Conservation (phyloP, 108 stramenopile genomes). For the Cyclotella atomus region DNA sequence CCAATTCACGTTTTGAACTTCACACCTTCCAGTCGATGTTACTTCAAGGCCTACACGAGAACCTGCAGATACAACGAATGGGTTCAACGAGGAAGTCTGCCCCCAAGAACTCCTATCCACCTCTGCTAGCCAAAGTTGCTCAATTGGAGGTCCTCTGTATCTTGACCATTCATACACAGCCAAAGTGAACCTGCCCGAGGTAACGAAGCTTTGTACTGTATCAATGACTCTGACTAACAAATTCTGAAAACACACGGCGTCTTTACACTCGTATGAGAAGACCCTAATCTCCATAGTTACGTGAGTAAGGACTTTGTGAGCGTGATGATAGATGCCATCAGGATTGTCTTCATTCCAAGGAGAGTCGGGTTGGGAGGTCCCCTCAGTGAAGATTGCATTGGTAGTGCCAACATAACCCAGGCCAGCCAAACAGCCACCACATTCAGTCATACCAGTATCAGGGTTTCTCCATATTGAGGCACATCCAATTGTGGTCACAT, state of each 20-base stretch:
- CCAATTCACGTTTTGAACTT: constrained; percentile 2
- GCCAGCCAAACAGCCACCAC: constrained; percentile 11
- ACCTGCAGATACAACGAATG: constrained; percentile 5
- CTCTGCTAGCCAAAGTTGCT: not conserved
- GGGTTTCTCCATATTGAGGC: not conserved
- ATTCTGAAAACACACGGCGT: constrained; percentile 1
- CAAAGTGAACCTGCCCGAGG: not conserved
- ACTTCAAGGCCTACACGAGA: constrained; percentile 5
- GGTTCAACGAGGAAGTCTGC: not conserved
- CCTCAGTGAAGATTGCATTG: not conserved
- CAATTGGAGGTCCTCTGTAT: not conserved
- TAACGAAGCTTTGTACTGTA: not conserved
- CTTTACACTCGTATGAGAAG: not conserved
- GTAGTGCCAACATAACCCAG: not conserved
- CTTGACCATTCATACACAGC: not conserved
- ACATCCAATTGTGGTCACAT: constrained; percentile 10
- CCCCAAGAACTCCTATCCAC: not conserved
- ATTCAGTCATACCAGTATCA: constrained; percentile 18
- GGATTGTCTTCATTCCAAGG: not conserved
- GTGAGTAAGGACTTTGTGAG: not conserved
- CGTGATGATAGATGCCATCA: constrained; percentile 10
- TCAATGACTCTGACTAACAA: not conserved
- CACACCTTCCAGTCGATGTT: constrained; percentile 4
- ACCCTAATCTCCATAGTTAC: not conserved
- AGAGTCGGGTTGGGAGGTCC: not conserved